Evolutionary conservation across 2,329 filamentous ascomycete genomes (phyloP).

Genomic region (Aspergillus persii): DNA sequence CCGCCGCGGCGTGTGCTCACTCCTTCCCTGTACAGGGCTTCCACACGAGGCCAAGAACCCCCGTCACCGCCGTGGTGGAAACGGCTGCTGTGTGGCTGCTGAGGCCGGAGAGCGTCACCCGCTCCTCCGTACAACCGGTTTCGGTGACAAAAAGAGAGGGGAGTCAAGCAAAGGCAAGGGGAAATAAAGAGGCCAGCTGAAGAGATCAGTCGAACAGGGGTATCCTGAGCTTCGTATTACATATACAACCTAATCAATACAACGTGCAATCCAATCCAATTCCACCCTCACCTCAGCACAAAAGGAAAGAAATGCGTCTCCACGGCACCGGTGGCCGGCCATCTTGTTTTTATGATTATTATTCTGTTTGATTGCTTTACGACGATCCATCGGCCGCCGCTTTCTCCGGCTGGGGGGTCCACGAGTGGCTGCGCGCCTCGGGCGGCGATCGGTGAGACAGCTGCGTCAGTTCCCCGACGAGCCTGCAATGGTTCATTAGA

Average conservation of each 20-base stretch:
- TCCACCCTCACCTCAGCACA: neutral
- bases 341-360: neutral
- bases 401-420: constrained; percentile 28
- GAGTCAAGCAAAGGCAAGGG: neutral
- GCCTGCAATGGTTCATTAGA: constrained; percentile 25
- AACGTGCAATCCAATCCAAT: constrained; percentile 8
- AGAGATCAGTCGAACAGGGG: constrained; percentile 16
- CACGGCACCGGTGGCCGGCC: neutral
- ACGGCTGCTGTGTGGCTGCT: neutral
- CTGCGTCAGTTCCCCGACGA: constrained; percentile 39
- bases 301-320: constrained; percentile 14
- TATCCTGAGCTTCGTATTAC: constrained; percentile 29
- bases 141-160: neutral
- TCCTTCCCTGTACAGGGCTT: neutral
- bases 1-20: neutral
- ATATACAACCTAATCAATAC: constrained; percentile 27
- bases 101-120: neutral
- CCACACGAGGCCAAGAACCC: neutral
- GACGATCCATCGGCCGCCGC: neutral
- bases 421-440: constrained; percentile 26
- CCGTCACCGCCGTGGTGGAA: neutral
- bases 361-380: neutral
- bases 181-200: neutral
- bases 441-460: constrained; percentile 32
- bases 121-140: neutral